phyloP scores from a whole-genome alignment of 306 rosid species.

The Gynostemma pentaphyllum region DNA sequence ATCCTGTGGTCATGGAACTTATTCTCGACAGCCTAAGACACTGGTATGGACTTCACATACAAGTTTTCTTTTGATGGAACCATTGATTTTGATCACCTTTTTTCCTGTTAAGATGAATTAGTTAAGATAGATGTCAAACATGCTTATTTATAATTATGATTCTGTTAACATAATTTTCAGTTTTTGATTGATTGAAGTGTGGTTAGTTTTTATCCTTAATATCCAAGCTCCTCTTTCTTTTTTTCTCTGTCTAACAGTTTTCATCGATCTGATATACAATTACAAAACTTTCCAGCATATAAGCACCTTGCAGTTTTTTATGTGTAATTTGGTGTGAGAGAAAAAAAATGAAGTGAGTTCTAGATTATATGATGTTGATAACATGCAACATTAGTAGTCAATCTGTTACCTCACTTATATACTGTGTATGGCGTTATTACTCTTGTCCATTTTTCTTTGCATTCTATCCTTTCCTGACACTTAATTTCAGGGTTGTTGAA shows the following conservation, averaged over 20 bases:
- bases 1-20: slow-evolving; percentile 89
- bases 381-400: not conserved
- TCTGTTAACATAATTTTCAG: not conserved
- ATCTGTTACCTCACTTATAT: not conserved
- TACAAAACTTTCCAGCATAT: not conserved
- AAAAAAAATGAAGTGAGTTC: not conserved
- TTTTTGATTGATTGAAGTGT: not conserved
- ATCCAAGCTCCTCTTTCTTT: not conserved
- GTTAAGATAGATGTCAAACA: not conserved
- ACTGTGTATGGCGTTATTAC: not conserved
- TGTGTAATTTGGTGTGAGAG: not conserved
- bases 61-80: not conserved
- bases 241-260: not conserved
- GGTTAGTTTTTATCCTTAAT: not conserved
- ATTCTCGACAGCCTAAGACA: slow-evolving; percentile 91
- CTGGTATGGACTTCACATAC: slow-evolving; percentile 38
- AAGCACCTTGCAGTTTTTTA: not conserved
- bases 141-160: not conserved
- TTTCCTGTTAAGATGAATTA: not conserved
- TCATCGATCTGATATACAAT: not conserved
- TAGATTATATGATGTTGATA: not conserved
- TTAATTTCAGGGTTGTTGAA: slow-evolving; percentile 63
- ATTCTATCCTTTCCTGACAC: slow-evolving; percentile 8
- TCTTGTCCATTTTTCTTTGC: not conserved
- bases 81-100: not conserved